Base-by-base conservation (phyloP, 2,329 filamentous ascomycete species). In the Lecanosticta acicola region DNA sequence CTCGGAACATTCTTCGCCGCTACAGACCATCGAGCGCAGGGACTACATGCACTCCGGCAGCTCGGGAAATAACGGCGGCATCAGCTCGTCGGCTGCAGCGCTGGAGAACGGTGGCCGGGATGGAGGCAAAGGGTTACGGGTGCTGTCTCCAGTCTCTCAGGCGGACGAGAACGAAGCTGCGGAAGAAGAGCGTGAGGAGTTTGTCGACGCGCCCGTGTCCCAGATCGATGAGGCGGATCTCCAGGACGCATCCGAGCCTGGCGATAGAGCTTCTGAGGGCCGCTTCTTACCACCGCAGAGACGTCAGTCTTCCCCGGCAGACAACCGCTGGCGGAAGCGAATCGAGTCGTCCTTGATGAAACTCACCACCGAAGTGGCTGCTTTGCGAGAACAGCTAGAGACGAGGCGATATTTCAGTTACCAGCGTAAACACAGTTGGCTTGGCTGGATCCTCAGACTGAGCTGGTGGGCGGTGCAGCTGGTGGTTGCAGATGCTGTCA, bases 291-390 rank as follows among this genome's bases (percentile, higher is more conserved):
- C 46, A 16, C 43, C 48, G 9, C 49, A 39, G n/a, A 20, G 47
- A n/a, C 32, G 34, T 36, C 24, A 45, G 45, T 44, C 48, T 11
- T 40, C 52, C 11, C 32, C 47, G 40, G 59, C 55, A 44, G 72
- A 76, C 55, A 67, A 70, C 50, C 81, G 80, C 59, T 95, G 89
- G 87, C 83, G 85, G 41, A 82, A 79, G 49, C 83, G 85, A 57
- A 84, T 97, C 51, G 91, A 97, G 69, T 79, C 83, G 35, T 87
- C 88, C 17, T 75, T 97, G 46, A 87, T 91, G 45, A 87, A 89
- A 58, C 82, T 97, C 70, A 94, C 90, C 3, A 85, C 89, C 13
- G 93, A 98, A 68, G 81, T 98, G 24, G 90, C 93, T 1, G 93
- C 93, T 0, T 69, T 97, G 51, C 79, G 93, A 29, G 93, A 98